Conservation (phyloP, 495 filamentous ascomycete genomes). For the Aspergillus taichungensis region DNA sequence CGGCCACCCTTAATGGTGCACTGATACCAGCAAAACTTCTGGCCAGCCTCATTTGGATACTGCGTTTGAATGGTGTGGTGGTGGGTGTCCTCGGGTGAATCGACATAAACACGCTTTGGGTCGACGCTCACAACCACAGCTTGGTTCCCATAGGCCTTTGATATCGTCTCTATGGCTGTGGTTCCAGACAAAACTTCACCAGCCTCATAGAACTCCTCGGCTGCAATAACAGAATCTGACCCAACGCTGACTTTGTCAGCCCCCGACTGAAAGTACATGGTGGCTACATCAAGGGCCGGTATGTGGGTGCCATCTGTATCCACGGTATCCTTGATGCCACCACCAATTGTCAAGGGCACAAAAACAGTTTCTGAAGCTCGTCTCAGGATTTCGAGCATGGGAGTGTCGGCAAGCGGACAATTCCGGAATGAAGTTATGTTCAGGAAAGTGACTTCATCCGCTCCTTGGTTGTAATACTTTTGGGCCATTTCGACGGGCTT, state of each 20-base stretch:
- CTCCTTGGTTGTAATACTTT: conserved; percentile 92
- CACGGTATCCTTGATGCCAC: conserved; percentile 83
- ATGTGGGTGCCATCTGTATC: conserved; percentile 84
- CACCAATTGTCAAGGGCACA: conserved; percentile 93
- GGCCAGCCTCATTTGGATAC: conserved; percentile 62
- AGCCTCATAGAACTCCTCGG: conserved; percentile 72
- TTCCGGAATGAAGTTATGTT: conserved; percentile 98
- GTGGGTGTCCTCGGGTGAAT: conserved; percentile 57
- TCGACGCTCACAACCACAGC: conserved; percentile 95
- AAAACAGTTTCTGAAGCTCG: conserved; percentile 86
- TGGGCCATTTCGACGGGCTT: conserved; percentile 93
- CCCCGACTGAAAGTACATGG: conserved; percentile 94
- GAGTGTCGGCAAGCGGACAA: conserved; percentile 81
- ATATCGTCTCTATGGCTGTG: conserved; percentile 92
- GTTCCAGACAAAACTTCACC: conserved; percentile 62
- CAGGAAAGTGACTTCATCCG: conserved; percentile 92
- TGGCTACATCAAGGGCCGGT: conserved; percentile 83
- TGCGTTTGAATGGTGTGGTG: conserved; percentile 72
- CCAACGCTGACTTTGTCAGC: conserved; percentile 99
- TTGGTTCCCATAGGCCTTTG: conserved; percentile 88
- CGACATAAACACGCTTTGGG: conserved; percentile 81
- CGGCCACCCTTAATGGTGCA: conserved; percentile 94
- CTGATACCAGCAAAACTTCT: conserved; percentile 90
- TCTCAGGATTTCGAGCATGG: conserved; percentile 91
- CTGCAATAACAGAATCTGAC: conserved; percentile 85